These are phyloP conservation scores for Trametes versicolor DNA, from an alignment of 1,284 basidiomycete species.

Conservation along the genomic window DNA sequence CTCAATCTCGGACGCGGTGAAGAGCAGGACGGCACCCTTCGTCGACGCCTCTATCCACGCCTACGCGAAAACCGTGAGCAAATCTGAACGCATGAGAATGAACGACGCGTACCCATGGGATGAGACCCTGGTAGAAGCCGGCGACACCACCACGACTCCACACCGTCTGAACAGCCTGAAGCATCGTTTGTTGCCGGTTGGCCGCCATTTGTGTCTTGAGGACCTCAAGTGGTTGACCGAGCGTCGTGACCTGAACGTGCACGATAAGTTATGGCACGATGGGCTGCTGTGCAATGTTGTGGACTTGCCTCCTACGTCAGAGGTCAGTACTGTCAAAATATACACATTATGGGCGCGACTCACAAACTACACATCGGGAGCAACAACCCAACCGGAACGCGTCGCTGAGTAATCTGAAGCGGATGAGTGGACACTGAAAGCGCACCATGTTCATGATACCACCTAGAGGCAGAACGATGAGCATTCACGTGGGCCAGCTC, in stretches of 20 bases:
- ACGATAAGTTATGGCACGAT: neutral
- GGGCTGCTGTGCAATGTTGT: neutral
- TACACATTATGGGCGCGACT: conserved; percentile 42
- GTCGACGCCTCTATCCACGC: conserved; percentile 99
- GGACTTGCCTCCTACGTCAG: conserved; percentile 55
- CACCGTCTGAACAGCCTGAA: conserved; percentile 86
- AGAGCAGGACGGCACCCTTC: conserved; percentile 96
- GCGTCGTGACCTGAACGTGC: conserved; percentile 85
- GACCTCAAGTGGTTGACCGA: conserved; percentile 98
- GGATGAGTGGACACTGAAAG: conserved; percentile 7
- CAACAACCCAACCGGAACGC: conserved; percentile 27
- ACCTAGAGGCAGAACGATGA: conserved; percentile 58
- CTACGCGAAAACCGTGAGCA: conserved; percentile 51
- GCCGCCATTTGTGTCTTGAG: conserved; percentile 99
- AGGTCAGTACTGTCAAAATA: conserved; percentile 24
- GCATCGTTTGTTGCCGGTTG: conserved; percentile 91
- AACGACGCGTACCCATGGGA: conserved; percentile 86
- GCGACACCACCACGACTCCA: conserved; percentile 91
- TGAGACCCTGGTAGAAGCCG: conserved; percentile 98
- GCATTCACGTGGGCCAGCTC: conserved; percentile 34
- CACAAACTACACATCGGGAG: conserved; percentile 59
- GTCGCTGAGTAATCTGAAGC: conserved; percentile 24
- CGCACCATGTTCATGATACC: conserved; percentile 95
- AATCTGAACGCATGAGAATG: conserved; percentile 12
- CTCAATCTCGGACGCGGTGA: conserved; percentile 96